phyloP scores from a whole-genome alignment of 176 grass and related monocot genomes.

The Aegilops bicornis region DNA sequence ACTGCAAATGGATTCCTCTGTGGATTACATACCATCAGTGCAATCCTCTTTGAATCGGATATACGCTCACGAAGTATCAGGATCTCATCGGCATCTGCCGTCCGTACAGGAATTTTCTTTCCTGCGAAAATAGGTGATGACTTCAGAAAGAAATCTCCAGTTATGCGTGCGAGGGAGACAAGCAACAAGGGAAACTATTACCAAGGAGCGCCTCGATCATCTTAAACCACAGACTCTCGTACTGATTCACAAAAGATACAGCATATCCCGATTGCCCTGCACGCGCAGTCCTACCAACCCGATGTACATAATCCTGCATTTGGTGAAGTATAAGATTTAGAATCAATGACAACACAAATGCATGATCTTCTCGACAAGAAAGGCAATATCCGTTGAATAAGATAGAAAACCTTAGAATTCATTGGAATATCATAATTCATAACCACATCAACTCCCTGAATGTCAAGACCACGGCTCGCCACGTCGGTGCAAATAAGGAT shows the following conservation, averaged over 20 bases:
- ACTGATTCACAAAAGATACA: constrained; percentile 83
- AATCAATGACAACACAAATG: neutral
- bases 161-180: neutral
- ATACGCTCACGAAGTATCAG: constrained; percentile 55
- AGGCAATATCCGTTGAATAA: neutral
- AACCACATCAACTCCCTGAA: constrained; percentile 81
- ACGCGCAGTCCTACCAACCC: constrained; percentile 88
- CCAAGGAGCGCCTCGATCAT: constrained; percentile 68
- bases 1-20: neutral
- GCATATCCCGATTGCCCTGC: constrained; percentile 76
- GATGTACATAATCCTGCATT: constrained; percentile 93
- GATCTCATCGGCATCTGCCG: constrained; percentile 44
- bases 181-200: constrained; percentile 8
- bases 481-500: constrained; percentile 89
- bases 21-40: constrained; percentile 51
- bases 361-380: neutral
- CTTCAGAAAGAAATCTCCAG: neutral
- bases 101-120: constrained; percentile 50
- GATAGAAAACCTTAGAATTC: constrained; percentile 61
- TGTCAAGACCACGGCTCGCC: constrained; percentile 89
- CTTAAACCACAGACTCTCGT: constrained; percentile 63
- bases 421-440: constrained; percentile 92
- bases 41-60: constrained; percentile 65
- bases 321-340: neutral
- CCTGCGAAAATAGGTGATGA: constrained; percentile 33